Evolutionary conservation across 139 green algal genomes (phyloP).

Genomic region (Medakamo hakoo): DNA sequence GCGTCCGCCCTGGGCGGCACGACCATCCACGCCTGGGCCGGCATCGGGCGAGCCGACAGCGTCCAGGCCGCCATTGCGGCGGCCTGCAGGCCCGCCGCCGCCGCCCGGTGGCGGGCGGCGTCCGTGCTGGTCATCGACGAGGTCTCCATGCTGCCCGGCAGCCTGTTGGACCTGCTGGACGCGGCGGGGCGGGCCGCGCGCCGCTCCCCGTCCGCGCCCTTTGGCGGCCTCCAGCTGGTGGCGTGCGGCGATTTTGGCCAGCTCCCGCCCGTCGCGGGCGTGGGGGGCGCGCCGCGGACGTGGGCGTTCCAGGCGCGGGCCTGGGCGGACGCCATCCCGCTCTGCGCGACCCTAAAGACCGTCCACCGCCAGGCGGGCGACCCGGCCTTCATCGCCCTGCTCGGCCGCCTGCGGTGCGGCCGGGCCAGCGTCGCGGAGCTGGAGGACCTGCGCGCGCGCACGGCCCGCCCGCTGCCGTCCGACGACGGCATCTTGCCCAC

Average conservation of each 20-base stretch:
- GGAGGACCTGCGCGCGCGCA: conserved; percentile 4
- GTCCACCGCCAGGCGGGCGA: conserved; percentile 33
- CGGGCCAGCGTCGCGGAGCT: not conserved
- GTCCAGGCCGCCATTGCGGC: conserved; percentile 11
- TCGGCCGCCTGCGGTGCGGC: not conserved
- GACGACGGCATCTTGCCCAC: conserved; percentile 44
- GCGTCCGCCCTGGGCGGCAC: conserved; percentile 28
- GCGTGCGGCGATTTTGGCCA: conserved; percentile 53
- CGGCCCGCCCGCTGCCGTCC: conserved; percentile 20
- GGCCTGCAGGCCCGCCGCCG: conserved; percentile 2
- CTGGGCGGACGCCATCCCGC: conserved; percentile 28
- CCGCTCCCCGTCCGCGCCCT: conserved; percentile 14
- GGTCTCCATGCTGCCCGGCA: conserved; percentile 39
- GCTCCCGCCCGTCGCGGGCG: conserved; percentile 43
- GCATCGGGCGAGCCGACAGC: conserved; percentile 19
- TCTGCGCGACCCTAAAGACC: conserved; percentile 25
- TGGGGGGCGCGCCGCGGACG: conserved; percentile 4
- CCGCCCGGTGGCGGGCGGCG: conserved; percentile 18
- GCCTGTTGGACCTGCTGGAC: conserved; percentile 32
- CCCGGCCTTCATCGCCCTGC: not conserved
- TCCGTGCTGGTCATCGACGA: conserved; percentile 40
- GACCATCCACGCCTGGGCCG: conserved; percentile 44
- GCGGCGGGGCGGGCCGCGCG: conserved; percentile 14
- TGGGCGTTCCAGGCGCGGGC: conserved; percentile 39
- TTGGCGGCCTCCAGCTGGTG: conserved; percentile 54